Percentiles rank a stretch among this genome's conserved stretches.
Conservation (phyloP, 1,284 basidiomycete species). For the Hypsizygus ulmarius region DNA sequence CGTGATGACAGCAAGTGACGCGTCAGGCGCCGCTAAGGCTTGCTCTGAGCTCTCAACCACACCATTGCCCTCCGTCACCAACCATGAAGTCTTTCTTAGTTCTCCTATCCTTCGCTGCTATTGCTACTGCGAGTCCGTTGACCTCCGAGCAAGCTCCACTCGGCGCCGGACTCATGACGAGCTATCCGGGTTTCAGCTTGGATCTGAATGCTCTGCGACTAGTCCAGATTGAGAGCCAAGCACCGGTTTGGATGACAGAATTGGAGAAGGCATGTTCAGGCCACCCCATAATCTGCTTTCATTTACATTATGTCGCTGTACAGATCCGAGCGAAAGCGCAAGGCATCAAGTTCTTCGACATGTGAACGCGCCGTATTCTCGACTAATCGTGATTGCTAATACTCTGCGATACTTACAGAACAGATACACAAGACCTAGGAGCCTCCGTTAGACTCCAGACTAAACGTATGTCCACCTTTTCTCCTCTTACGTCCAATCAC, state of each 20-base stretch:
- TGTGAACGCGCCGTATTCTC: constrained; percentile 47
- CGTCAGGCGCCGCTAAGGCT: not conserved
- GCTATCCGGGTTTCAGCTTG: constrained; percentile 45
- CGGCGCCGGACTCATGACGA: constrained; percentile 21
- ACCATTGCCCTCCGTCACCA: constrained; percentile 9
- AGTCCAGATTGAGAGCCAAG: constrained; percentile 68
- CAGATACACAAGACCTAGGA: constrained; percentile 67
- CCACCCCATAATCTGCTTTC: not conserved
- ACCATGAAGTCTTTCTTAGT: constrained; percentile 49
- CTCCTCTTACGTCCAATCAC: constrained; percentile 15
- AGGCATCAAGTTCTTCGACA: constrained; percentile 82
- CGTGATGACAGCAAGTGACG: constrained; percentile 7
- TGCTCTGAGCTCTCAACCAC: not conserved
- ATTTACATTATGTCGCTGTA: constrained; percentile 9
- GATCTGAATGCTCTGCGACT: constrained; percentile 73
- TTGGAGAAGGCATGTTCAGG: constrained; percentile 64
- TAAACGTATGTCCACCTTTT: constrained; percentile 36
- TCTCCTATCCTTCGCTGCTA: constrained; percentile 37
- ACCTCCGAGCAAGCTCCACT: constrained; percentile 32
- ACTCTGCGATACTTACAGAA: constrained; percentile 44
- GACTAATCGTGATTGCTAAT: constrained; percentile 19
- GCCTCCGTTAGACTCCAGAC: constrained; percentile 38
- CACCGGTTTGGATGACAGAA: constrained; percentile 79
- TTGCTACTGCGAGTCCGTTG: constrained; percentile 35
- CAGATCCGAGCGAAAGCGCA: constrained; percentile 77